These are phyloP conservation scores for Pythium dissotocum DNA, from an alignment of 352 stramenopile species.

Conservation along the genomic window DNA sequence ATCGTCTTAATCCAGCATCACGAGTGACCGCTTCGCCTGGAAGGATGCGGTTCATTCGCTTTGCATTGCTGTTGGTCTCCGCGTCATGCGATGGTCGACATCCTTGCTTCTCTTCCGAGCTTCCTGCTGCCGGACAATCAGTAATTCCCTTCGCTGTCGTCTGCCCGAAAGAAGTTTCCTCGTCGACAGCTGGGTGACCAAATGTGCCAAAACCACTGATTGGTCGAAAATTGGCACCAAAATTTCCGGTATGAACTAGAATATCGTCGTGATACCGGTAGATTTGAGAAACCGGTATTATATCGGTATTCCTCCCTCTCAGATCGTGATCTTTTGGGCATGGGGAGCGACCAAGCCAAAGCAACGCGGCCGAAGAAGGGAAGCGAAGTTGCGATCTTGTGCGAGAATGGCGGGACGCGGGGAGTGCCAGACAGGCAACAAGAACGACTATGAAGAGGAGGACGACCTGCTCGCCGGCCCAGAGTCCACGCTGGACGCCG, in stretches of 20 bases:
- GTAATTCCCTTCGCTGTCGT: background rate
- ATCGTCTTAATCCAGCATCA: background rate
- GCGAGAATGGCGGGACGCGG: conserved; percentile 45
- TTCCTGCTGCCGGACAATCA: background rate
- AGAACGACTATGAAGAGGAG: conserved; percentile 95
- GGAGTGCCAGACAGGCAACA: conserved; percentile 97
- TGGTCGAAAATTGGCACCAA: background rate
- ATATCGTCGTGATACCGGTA: background rate
- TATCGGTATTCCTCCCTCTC: conserved; percentile 1
- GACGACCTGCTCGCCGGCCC: conserved; percentile 81
- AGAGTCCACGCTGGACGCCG: conserved; percentile 89
- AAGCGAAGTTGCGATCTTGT: conserved; percentile 4
- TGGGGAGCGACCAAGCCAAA: background rate
- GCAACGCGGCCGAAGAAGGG: conserved; percentile 2
- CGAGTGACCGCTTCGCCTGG: background rate
- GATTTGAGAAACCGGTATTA: background rate
- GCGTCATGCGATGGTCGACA: background rate
- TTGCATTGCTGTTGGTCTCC: background rate
- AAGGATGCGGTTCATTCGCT: background rate
- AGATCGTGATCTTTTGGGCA: background rate
- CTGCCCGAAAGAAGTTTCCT: background rate
- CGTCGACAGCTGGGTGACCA: background rate
- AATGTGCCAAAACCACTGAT: background rate
- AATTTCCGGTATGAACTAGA: background rate
- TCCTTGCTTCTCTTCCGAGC: background rate